Percentiles rank a stretch among this genome's conserved stretches.
phyloP scores from a whole-genome alignment of 345 rosid species.

The Pistacia atlantica region DNA sequence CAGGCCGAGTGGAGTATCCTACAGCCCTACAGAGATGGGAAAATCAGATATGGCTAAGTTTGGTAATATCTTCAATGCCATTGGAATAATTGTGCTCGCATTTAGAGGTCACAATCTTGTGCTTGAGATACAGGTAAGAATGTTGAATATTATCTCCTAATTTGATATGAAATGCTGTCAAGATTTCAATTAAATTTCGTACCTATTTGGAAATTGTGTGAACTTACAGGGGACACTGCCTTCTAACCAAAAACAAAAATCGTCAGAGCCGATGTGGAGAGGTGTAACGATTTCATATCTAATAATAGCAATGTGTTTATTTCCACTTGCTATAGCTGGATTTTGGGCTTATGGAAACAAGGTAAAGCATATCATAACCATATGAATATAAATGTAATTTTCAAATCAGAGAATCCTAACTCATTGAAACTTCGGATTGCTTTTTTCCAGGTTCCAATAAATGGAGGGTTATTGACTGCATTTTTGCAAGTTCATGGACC shows the following conservation, averaged over 20 bases:
- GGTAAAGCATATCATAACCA: constrained; percentile 22
- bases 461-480: constrained; percentile 39
- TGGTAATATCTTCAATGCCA: constrained; percentile 34
- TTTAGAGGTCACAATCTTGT: constrained; percentile 66
- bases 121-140: constrained; percentile 59
- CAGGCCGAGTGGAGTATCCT: constrained; percentile 21
- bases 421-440: no score
- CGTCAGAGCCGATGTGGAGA: constrained; percentile 51
- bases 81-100: constrained; percentile 45
- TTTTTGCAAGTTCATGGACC: constrained; percentile 26
- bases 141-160: neutral
- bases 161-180: neutral
- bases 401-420: neutral
- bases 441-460: constrained; percentile 26
- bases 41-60: constrained; percentile 27
- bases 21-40: neutral
- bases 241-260: constrained; percentile 25
- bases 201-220: no score
- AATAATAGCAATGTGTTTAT: constrained; percentile 34
- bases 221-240: constrained; percentile 56
- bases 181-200: neutral
- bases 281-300: constrained; percentile 42
- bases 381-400: no score
- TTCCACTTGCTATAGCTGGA: constrained; percentile 44
- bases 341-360: constrained; percentile 61